phyloP scores from a whole-genome alignment of 768 basidiomycete genomes.

The Cubamyces sp. region DNA sequence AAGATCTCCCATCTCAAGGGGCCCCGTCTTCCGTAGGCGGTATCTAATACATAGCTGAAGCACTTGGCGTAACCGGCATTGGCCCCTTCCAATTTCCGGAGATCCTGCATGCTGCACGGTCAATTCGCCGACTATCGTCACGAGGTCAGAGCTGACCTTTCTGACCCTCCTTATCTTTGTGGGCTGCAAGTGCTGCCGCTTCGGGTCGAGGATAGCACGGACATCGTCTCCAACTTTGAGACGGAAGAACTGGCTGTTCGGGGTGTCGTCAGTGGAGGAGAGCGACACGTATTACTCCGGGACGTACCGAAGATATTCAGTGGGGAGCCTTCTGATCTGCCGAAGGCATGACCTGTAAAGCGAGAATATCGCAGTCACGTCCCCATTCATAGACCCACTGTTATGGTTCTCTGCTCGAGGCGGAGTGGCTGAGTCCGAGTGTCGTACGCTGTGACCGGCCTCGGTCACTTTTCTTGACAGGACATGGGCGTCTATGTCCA shows the following conservation, averaged over 20 bases:
- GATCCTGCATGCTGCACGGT: slow-evolving; percentile 44
- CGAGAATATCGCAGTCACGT: slow-evolving; percentile 29
- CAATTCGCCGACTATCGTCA: too few species aligned
- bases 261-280: slow-evolving; percentile 12
- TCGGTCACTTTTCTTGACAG: neutral
- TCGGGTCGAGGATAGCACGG: slow-evolving; percentile 46
- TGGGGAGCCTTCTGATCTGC: slow-evolving; percentile 48
- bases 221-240: slow-evolving; percentile 63
- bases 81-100: slow-evolving; percentile 56
- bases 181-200: slow-evolving; percentile 36
- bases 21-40: slow-evolving; percentile 79
- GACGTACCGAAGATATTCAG: slow-evolving; percentile 49
- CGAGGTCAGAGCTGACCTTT: slow-evolving; percentile 44
- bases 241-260: slow-evolving; percentile 62
- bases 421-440: neutral
- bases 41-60: slow-evolving; percentile 61
- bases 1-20: slow-evolving; percentile 71
- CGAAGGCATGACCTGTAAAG: slow-evolving; percentile 47
- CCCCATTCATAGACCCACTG: slow-evolving; percentile 20
- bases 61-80: slow-evolving; percentile 52
- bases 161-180: slow-evolving; percentile 52
- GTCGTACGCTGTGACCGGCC: neutral
- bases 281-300: slow-evolving; percentile 11
- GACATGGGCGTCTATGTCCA: slow-evolving; percentile 1
- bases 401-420: neutral